These are phyloP conservation scores for Emiliania huxleyi DNA, from an alignment of 78 protist species.

Conservation along the genomic window DNA sequence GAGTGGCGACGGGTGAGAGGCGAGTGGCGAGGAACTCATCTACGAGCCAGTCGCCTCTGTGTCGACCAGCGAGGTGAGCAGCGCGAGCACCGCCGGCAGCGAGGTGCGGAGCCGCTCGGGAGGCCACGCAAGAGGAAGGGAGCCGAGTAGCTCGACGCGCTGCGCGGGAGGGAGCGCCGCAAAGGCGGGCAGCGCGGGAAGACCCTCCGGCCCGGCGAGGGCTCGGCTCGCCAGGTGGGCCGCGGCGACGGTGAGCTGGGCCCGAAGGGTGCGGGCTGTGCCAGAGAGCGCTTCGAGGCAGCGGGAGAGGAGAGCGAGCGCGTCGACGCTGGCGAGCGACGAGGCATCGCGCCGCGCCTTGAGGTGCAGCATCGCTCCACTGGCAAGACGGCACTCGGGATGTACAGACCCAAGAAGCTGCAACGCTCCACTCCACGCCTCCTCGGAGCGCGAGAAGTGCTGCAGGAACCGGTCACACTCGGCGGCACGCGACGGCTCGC, in stretches of 20 bases:
- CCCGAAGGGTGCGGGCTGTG: background rate
- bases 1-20: too few species aligned
- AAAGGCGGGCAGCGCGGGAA: background rate
- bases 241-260: background rate
- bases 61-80: background rate
- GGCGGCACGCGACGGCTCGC: background rate
- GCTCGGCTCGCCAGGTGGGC: background rate
- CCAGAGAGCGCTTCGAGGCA: background rate
- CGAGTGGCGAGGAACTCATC: too few species aligned
- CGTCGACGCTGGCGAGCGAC: background rate
- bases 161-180: background rate
- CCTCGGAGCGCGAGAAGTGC: background rate
- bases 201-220: background rate
- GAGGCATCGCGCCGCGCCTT: background rate
- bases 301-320: background rate
- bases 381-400: background rate
- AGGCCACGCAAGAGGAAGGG: background rate
- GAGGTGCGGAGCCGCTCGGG: background rate
- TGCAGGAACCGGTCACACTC: background rate
- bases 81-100: background rate
- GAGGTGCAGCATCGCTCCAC: background rate
- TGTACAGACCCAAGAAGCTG: background rate
- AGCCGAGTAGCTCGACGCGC: background rate
- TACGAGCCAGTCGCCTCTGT: too few species aligned
- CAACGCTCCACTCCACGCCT: background rate